Evolutionary conservation across 257 asterid species (phyloP).

Genomic region (Penstemon davidsonii): DNA sequence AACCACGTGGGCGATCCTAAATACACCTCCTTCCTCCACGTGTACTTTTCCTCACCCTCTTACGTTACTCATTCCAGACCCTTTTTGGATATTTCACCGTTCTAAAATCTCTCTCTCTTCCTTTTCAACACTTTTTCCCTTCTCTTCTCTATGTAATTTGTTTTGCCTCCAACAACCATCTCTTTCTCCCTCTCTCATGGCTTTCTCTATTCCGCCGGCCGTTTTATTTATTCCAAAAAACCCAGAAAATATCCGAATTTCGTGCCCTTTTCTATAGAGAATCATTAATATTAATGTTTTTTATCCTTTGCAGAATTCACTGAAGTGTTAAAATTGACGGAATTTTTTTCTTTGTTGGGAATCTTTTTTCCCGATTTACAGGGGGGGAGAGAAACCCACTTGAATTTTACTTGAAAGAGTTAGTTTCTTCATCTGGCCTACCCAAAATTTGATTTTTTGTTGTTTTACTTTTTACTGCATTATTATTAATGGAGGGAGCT

Average conservation of each 20-base stretch:
- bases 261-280: not conserved
- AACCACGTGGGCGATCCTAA: constrained; percentile 52
- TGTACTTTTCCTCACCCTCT: constrained; percentile 29
- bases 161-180: not conserved
- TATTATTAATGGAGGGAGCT: constrained; percentile 37
- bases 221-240: constrained; percentile 14
- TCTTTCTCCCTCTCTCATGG: constrained; percentile 18
- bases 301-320: not conserved
- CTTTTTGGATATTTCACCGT: constrained; percentile 39
- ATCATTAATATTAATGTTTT: constrained; percentile 18
- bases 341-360: not conserved
- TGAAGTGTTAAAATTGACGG: constrained; percentile 10
- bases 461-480: not conserved
- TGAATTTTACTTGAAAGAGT: constrained; percentile 20
- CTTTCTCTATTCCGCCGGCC: constrained; percentile 20
- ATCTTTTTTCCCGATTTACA: not conserved
- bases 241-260: not conserved
- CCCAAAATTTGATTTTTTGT: constrained; percentile 4
- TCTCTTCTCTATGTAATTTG: not conserved
- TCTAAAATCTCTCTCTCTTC: not conserved
- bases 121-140: not conserved
- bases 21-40: constrained; percentile 40
- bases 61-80: constrained; percentile 10
- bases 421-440: not conserved
- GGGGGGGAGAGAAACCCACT: constrained; percentile 27